phyloP scores from a whole-genome alignment of 768 basidiomycete genomes.

The Megacollybia marginata region DNA sequence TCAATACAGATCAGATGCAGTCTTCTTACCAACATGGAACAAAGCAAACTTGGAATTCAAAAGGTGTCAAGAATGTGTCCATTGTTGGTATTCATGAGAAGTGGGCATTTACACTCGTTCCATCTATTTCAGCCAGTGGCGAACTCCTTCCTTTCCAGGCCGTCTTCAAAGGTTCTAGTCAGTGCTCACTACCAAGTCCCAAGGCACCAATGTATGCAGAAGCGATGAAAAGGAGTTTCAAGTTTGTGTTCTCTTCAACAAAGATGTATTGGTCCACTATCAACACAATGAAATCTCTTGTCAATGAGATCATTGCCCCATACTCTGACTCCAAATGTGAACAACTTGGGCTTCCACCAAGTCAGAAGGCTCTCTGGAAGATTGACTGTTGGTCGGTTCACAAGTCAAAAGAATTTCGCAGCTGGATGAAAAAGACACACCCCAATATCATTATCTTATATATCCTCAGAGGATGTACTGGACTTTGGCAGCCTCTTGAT shows the following conservation, averaged over 20 bases:
- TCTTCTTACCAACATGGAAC: constrained; percentile 7
- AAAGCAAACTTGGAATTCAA: constrained; percentile 8
- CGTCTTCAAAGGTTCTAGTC: constrained; percentile 8
- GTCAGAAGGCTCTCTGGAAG: constrained; percentile 19
- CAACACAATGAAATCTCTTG: constrained; percentile 9
- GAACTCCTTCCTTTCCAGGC: constrained; percentile 17
- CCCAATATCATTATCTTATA: constrained; percentile 22
- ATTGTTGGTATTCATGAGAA: constrained; percentile 8
- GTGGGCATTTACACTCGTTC: constrained; percentile 12
- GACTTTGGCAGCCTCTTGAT: constrained; percentile 20
- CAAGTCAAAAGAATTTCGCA: constrained; percentile 22
- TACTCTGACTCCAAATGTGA: constrained; percentile 7
- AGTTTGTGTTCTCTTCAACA: constrained; percentile 10
- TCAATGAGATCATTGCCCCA: constrained; percentile 13
- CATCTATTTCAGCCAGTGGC: too few relatives aligned
- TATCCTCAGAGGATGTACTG: constrained; percentile 25
- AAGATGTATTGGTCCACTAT: constrained; percentile 1
- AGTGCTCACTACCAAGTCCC: constrained; percentile 4
- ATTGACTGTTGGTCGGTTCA: constrained; percentile 33
- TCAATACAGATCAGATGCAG: constrained; percentile 23
- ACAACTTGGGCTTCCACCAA: constrained; percentile 3
- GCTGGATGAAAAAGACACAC: constrained; percentile 23
- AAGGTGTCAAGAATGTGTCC: constrained; percentile 11
- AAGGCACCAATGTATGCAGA: neutral
- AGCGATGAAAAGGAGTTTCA: constrained; percentile 3